phyloP scores from a whole-genome alignment of 2,329 filamentous ascomycete species.

The Fusarium decemcellulare region DNA sequence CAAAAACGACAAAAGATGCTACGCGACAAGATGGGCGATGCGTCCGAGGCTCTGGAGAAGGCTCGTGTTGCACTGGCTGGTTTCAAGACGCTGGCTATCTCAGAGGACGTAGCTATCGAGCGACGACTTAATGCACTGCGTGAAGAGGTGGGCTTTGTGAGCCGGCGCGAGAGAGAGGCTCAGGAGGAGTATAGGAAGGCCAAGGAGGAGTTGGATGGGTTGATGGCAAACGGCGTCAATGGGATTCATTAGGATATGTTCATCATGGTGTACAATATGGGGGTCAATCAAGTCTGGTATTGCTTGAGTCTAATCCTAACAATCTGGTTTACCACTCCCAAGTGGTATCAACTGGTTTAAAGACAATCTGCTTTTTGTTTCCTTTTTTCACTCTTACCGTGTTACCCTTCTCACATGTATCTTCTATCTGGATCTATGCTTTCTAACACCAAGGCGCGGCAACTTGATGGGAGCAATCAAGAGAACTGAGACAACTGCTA shows the following conservation, averaged over 20 bases:
- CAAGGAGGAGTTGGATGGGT: slow-evolving; percentile 81
- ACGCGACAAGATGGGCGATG: slow-evolving; percentile 82
- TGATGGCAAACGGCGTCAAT: slow-evolving; percentile 58
- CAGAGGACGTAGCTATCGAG: slow-evolving; percentile 82
- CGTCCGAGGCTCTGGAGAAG: slow-evolving; percentile 80
- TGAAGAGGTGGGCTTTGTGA: slow-evolving; percentile 87
- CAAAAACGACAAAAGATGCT: slow-evolving; percentile 87
- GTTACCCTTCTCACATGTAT: neutral
- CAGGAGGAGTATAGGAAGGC: slow-evolving; percentile 86
- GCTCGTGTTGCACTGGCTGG: slow-evolving; percentile 79
- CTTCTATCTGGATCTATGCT: slow-evolving; percentile 34
- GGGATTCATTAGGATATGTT: slow-evolving; percentile 55
- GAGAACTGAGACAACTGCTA: slow-evolving; percentile 64
- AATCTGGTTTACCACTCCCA: slow-evolving; percentile 27
- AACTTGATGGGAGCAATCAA: slow-evolving; percentile 68
- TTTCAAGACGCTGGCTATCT: slow-evolving; percentile 82
- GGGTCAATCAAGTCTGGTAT: slow-evolving; percentile 35
- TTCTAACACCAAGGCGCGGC: slow-evolving; percentile 64
- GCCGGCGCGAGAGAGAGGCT: slow-evolving; percentile 86
- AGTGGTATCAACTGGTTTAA: slow-evolving; percentile 9
- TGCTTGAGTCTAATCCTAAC: slow-evolving; percentile 31
- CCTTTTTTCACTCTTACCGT: slow-evolving; percentile 5
- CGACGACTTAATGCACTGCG: slow-evolving; percentile 81
- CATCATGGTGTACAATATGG: slow-evolving; percentile 40
- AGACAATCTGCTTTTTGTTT: slow-evolving; percentile 7